A percentile compares a stretch with the other conserved stretches of the same genome.
phyloP scores from a whole-genome alignment of 1,284 basidiomycete genomes.

The Meira nashicola region DNA sequence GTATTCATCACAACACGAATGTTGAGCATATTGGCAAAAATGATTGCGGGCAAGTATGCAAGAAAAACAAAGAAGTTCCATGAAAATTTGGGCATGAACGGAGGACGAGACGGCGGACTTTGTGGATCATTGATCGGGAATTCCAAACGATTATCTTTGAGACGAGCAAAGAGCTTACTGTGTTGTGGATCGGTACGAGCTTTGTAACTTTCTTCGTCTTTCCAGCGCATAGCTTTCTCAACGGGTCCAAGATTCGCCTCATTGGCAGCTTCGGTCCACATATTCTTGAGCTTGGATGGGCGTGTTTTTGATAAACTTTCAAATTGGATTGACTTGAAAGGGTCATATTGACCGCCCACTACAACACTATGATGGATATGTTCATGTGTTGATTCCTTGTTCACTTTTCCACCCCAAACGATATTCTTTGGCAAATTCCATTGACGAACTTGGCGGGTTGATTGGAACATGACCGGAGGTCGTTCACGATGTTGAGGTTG shows the following conservation, averaged over 20 bases:
- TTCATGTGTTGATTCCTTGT: not conserved
- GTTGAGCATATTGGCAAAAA: too few relatives aligned
- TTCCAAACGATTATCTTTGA: too few relatives aligned
- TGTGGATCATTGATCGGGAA: too few relatives aligned
- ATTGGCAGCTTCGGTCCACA: not conserved
- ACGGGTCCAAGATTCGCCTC: not conserved
- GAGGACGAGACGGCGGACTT: too few relatives aligned
- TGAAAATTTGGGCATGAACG: too few relatives aligned
- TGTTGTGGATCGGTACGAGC: too few relatives aligned
- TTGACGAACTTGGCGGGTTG: not conserved
- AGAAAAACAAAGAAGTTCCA: too few relatives aligned
- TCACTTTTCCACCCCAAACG: not conserved
- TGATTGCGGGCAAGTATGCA: too few relatives aligned
- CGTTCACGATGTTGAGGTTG: conserved; percentile 28
- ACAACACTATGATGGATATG: not conserved
- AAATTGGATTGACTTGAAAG: not conserved
- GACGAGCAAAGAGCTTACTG: too few relatives aligned
- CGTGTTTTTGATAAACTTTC: not conserved
- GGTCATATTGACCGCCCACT: not conserved
- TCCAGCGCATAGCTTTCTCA: not conserved
- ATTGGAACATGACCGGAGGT: not conserved
- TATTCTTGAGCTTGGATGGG: not conserved
- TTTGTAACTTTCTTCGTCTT: too few relatives aligned
- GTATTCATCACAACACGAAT: too few relatives aligned
- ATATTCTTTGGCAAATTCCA: not conserved